Base-by-base conservation (phyloP, 768 basidiomycete species). In the Lactarius hatsudake region DNA sequence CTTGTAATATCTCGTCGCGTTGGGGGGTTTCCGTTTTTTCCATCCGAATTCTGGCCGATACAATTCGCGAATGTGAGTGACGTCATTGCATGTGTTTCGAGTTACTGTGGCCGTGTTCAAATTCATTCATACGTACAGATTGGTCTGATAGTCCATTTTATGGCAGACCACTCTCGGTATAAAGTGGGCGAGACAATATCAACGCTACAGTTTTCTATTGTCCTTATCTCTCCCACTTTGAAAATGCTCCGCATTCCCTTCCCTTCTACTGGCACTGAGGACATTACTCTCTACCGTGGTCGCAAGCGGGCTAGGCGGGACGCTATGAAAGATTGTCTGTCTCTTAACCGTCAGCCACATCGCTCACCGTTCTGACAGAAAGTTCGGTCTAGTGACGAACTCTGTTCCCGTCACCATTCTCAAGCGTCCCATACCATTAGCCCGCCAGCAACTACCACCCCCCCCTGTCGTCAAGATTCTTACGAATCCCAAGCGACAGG, bases 281-380 rank as follows among this genome's bases (percentile, higher is more conserved):
- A 54, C 32, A 3, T 60, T 36, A 17, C 26, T 23, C 32, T 40
- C 26, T 40, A 15, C n/a, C 56, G 45, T 32, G 53, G 36, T 38
- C 53, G 53, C 17, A 38, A 43, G 42, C 62, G 62, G n/a, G 43
- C 40, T 6, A 38, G 42, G 15, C 32, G 58, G 23, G 17, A 64
- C 30, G 42, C 59, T 3, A 5, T 60, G 42, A 45, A 43, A 18
- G 42, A 40, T 40, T 58, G 66, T 67, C 51, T 56, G 66, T 26
- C 57, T 51, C 40, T 13, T 15, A 10, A 15, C 20, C 30, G 20
- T 34, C 45, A 2, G 34, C 43, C 28, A 32, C 30, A 17, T 34
- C 7, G 40, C 36, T 38, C 5, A 30, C 8, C 5, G 4, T 28
- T 34, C 62, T 59, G 48, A 67, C 32, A 5, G 42, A 56, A 26